Conservation (phyloP, 148 eudicot genomes). For the Gaultheria prostrata region DNA sequence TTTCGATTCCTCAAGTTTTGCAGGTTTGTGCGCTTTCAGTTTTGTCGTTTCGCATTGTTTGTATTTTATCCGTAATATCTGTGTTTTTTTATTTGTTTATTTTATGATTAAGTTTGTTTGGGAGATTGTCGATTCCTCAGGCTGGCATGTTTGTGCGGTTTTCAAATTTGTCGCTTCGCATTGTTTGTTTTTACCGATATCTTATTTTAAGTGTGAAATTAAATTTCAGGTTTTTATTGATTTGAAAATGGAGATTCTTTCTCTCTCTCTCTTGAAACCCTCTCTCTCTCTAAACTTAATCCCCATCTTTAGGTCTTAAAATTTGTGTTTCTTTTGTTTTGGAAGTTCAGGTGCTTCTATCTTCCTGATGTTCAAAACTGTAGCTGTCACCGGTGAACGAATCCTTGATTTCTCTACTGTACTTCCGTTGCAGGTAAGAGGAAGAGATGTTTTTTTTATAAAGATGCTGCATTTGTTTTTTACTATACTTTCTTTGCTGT, state of each 20-base stretch:
- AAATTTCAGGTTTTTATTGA: background rate
- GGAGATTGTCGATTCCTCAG: no score
- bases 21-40: slow-evolving; percentile 31
- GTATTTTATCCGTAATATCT: no score
- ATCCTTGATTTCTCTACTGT: background rate
- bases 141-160: background rate
- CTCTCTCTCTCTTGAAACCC: background rate
- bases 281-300: background rate
- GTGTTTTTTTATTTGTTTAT: no score
- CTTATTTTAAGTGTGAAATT: background rate
- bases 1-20: slow-evolving; percentile 34
- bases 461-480: slow-evolving; percentile 21
- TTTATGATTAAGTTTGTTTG: no score
- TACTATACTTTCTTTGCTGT: slow-evolving; percentile 9
- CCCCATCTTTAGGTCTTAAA: background rate
- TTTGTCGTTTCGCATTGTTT: slow-evolving; percentile 25
- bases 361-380: background rate
- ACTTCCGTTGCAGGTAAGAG: background rate
- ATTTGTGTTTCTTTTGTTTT: background rate
- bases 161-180: background rate
- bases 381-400: background rate
- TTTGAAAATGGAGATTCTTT: background rate
- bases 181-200: slow-evolving; percentile 33
- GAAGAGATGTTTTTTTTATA: background rate
- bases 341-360: background rate